Percentiles rank a stretch among this genome's conserved stretches.
Conservation (phyloP, 768 basidiomycete genomes). For the Hemileccinum impolitum region DNA sequence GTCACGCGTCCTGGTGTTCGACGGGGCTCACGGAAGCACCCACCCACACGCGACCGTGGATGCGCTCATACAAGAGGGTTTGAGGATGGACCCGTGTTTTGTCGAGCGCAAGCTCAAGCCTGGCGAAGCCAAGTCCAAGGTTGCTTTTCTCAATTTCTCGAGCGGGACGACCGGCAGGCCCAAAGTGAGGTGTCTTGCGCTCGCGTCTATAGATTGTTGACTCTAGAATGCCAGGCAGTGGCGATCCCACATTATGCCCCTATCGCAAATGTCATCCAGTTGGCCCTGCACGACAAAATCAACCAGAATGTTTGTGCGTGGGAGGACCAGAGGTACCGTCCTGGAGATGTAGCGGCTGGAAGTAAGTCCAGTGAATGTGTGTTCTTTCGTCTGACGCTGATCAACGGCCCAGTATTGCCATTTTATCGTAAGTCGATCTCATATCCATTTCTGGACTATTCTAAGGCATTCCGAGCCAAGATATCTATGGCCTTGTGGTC, state of each 20-base stretch:
- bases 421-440: conserved; percentile 49
- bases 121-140: conserved; percentile 57
- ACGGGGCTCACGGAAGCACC: conserved; percentile 9
- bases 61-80: conserved; percentile 46
- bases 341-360: conserved; percentile 57
- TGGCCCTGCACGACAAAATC: conserved; percentile 46
- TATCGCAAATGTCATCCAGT: conserved; percentile 64
- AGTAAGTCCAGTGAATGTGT: conserved; percentile 38
- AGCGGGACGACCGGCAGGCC: conserved; percentile 70
- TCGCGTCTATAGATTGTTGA: neutral
- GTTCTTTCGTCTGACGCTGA: conserved; percentile 8
- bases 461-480: conserved; percentile 31
- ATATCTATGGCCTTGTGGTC: conserved; percentile 59
- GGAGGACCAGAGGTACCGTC: conserved; percentile 40
- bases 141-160: conserved; percentile 71
- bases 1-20: conserved; percentile 28
- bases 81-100: conserved; percentile 36
- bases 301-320: conserved; percentile 36
- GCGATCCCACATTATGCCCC: conserved; percentile 63
- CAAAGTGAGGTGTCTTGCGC: conserved; percentile 13
- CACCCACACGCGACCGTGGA: conserved; percentile 36
- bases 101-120: conserved; percentile 43
- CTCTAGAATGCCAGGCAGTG: conserved; percentile 46
- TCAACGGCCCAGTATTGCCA: conserved; percentile 43
- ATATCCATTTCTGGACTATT: neutral